Conservation (phyloP, 2,329 filamentous ascomycete species). For the Neoarthrinium moseri region DNA sequence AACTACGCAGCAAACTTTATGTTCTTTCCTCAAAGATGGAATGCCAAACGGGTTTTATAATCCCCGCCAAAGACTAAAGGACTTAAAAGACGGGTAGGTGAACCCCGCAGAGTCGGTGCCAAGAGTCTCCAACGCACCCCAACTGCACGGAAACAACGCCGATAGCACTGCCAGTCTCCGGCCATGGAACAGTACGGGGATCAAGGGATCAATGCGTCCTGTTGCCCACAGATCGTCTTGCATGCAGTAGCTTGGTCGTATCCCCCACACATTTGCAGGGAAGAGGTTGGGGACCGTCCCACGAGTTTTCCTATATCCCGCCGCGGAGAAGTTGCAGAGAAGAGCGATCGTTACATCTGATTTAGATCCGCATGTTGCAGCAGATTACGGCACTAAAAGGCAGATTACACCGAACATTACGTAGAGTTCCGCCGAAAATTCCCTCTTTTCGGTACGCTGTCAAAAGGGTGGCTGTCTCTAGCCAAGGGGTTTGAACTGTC, state of each 20-base stretch:
- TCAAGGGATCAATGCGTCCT: too few relatives aligned
- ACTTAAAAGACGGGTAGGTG: too few relatives aligned
- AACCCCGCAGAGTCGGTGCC: neutral
- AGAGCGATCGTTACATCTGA: too few relatives aligned
- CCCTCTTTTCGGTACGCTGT: too few relatives aligned
- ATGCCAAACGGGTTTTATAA: neutral
- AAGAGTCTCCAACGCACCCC: conserved; percentile 1
- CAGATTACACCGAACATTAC: too few relatives aligned
- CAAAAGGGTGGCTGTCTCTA: too few relatives aligned
- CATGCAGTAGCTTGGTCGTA: conserved; percentile 4
- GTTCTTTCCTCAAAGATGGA: neutral
- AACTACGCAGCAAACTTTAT: neutral
- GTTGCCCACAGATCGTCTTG: conserved; percentile 1
- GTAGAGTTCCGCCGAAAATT: too few relatives aligned
- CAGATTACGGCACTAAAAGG: too few relatives aligned
- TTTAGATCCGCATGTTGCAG: too few relatives aligned
- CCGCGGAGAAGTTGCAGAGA: too few relatives aligned
- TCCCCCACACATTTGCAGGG: neutral
- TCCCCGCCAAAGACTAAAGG: neutral
- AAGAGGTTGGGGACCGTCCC: neutral
- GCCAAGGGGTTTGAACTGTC: too few relatives aligned
- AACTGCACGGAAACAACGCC: neutral
- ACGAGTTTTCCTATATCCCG: conserved; percentile 2
- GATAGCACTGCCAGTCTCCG: neutral
- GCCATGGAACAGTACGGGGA: too few relatives aligned